Evolutionary conservation across 208 protist genomes (phyloP).

Genomic region (Leishmania martiniquensis): DNA sequence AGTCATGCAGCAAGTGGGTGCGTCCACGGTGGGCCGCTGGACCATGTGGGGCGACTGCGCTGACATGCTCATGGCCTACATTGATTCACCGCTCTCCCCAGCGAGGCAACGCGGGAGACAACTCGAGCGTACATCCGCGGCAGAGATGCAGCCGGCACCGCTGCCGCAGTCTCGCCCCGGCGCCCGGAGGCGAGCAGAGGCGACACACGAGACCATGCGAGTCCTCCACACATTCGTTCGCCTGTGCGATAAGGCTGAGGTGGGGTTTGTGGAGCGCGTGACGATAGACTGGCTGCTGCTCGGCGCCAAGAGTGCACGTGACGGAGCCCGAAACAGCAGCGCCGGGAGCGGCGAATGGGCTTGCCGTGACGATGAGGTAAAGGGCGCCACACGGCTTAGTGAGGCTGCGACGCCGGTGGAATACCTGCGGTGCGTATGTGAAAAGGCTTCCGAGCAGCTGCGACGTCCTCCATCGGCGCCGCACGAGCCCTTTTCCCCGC

Average conservation of each 20-base stretch:
- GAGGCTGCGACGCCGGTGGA: not conserved
- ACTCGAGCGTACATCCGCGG: not conserved
- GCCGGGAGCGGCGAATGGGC: not conserved
- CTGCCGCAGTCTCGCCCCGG: not conserved
- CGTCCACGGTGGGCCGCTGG: conserved; percentile 44
- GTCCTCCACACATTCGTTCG: conserved; percentile 51
- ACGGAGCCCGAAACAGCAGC: too few species aligned
- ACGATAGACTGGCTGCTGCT: conserved; percentile 49
- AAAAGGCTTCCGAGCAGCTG: conserved; percentile 1
- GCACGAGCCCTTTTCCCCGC: conserved; percentile 1
- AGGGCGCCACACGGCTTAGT: not conserved
- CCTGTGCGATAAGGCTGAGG: conserved; percentile 58
- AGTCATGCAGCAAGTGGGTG: conserved; percentile 54
- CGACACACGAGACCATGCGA: conserved; percentile 39
- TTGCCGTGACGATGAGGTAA: not conserved
- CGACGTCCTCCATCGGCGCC: not conserved
- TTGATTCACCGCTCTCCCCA: conserved; percentile 35
- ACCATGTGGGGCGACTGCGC: conserved; percentile 70
- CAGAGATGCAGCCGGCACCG: not conserved
- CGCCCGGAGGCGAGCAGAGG: not conserved
- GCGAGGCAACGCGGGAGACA: not conserved
- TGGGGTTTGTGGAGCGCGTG: conserved; percentile 52
- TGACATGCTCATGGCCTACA: conserved; percentile 32
- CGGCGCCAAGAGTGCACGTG: not conserved
- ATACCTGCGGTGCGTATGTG: not conserved